These are phyloP conservation scores for Microbotryomycetes sp. DNA, from an alignment of 1,284 basidiomycete genomes.

Conservation along the genomic window DNA sequence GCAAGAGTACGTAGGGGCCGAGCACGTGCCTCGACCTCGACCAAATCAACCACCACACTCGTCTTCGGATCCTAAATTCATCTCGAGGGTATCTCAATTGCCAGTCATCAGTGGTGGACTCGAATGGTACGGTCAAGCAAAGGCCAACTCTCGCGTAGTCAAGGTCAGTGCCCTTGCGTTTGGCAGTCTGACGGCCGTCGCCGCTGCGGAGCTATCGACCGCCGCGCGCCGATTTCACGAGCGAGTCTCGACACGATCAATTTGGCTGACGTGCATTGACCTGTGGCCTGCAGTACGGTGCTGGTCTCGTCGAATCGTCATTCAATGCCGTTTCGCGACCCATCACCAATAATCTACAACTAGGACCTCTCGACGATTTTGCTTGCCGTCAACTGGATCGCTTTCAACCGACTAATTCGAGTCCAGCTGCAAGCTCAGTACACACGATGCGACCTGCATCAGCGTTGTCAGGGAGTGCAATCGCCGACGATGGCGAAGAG, in stretches of 20 bases:
- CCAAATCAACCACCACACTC: background rate
- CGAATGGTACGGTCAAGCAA: slow-evolving; percentile 65
- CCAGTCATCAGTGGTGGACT: slow-evolving; percentile 63
- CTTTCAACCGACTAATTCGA: slow-evolving; percentile 29
- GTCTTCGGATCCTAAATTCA: slow-evolving; percentile 42
- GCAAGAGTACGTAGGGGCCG: no score
- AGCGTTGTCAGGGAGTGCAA: background rate
- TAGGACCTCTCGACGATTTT: slow-evolving; percentile 74
- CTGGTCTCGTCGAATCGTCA: slow-evolving; percentile 77
- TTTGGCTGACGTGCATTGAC: background rate
- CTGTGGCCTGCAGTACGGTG: slow-evolving; percentile 60
- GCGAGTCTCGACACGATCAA: background rate
- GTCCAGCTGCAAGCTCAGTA: background rate
- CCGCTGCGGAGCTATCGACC: background rate
- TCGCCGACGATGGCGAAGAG: slow-evolving; percentile 6
- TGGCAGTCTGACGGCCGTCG: background rate
- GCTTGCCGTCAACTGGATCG: slow-evolving; percentile 77
- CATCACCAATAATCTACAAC: slow-evolving; percentile 64
- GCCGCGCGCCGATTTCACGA: background rate
- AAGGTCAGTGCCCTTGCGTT: slow-evolving; percentile 49
- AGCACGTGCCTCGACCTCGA: background rate
- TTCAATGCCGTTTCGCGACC: slow-evolving; percentile 75
- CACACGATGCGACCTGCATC: background rate
- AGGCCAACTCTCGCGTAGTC: slow-evolving; percentile 68
- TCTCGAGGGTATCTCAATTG: slow-evolving; percentile 51